Evolutionary conservation across 768 basidiomycete genomes (phyloP), one percentile per base, ranked within the genome.

Genomic region (Tricholoma hemisulphureum): DNA sequence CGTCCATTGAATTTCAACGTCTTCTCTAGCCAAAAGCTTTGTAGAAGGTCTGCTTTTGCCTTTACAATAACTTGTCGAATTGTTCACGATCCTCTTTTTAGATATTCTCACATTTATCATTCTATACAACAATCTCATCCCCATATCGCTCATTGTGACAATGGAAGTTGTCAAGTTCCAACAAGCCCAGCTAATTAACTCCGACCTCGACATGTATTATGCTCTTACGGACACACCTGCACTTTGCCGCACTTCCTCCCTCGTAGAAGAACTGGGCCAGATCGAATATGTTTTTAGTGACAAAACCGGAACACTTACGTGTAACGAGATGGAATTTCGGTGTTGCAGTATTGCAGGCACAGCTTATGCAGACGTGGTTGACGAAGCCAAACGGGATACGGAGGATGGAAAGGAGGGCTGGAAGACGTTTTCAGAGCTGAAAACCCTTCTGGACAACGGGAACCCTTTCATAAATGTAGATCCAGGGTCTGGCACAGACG

Each of bases 111-210:
- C 97, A 9, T 99, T 98, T 78, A 92, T 98, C 73, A 96, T 99
- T 72, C 81, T 98, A 37, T 98, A 98, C 80, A 98, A 98, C 78
- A 99, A 98, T 76, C 82, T 99, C 64, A 98, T 99, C 59, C 96
- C 96, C 3, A 99, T 99, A 67, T 98, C 96, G 56, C 87, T 99
- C 64, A 96, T 98, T 65, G 97, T 99, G 64, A 98, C 97, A 3
- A 98, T 98, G 90, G 97, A 99, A 77, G 91, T 98, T 31, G 97
- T 99, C 76, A 98, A 98, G 71, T 98, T 89, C 67, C 95, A 97
- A 71, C 97, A 98, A 75, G 95, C 97, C 1, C 89, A 92, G 32
- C 82, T 98, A 53, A 99, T 99, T 80, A 99, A 98, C 72, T 94
- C 85, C 23, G 97, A 96, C 73, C 84, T 96, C 51, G 97, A 99